Conservation (phyloP, 2,329 filamentous ascomycete genomes). For the Cladorrhinum sp. region DNA sequence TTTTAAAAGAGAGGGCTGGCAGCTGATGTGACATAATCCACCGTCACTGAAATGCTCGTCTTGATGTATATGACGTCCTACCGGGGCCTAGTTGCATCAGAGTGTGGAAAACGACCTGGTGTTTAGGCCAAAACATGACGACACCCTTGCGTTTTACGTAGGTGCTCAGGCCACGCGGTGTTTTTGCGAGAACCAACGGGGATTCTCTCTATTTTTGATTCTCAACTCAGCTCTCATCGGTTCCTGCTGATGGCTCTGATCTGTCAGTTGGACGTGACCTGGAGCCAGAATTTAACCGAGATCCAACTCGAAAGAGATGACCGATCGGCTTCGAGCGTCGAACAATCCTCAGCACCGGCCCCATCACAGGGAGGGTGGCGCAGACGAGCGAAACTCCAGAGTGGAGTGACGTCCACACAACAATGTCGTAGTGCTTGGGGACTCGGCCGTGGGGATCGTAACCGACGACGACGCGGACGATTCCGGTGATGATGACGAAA, state of each 20-base stretch:
- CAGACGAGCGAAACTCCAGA: not conserved
- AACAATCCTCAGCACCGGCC: not conserved
- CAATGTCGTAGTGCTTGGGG: constrained; percentile 1
- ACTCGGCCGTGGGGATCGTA: not conserved
- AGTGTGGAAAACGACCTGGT: not conserved
- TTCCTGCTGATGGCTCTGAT: too few relatives aligned
- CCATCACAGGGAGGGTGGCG: not conserved
- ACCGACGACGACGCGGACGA: not conserved
- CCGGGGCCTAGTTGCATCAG: not conserved
- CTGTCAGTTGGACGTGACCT: not conserved
- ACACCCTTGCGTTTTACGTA: not conserved
- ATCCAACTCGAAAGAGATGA: not conserved
- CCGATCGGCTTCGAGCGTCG: not conserved
- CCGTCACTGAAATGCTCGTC: too few relatives aligned
- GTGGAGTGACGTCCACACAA: not conserved
- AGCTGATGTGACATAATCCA: not conserved
- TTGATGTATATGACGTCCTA: not conserved
- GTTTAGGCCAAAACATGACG: not conserved
- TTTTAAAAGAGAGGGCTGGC: too few relatives aligned
- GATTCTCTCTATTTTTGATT: too few relatives aligned
- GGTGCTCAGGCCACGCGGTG: too few relatives aligned
- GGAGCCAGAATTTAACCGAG: not conserved
- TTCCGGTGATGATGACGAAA: constrained; percentile 1
- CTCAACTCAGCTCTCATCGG: too few relatives aligned
- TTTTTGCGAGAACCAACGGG: too few relatives aligned